Evolutionary conservation across 306 rosid species (phyloP), one percentile per base, ranked within the genome.

Genomic region (Cucurbita moschata): DNA sequence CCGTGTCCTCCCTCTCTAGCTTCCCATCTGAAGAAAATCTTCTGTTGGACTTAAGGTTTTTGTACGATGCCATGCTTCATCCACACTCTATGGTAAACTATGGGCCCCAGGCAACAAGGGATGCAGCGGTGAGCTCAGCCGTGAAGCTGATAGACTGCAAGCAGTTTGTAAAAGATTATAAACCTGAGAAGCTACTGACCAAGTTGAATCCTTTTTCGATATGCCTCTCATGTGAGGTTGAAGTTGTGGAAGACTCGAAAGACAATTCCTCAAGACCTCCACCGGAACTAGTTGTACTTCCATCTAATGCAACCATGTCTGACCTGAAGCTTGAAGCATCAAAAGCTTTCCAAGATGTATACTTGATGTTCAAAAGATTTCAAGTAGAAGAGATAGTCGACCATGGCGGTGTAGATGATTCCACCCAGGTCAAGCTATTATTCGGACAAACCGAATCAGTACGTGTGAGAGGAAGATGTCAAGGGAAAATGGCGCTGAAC

Each of bases 131-230:
- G 73, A 82, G 81, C 81, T 84, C 94, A 8, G 91, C 92, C 40
- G 85, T 85, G 66, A 94, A 89, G 77, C 92, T 94, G 73, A 82
- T 94, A 52, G 97, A 94, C 85, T 94, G 97, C 95, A 94, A 94
- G 87, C 98, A 94, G 85, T 94, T 90, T 76, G 86, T 89, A 52
- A 94, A 90, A 84, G 85, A 84, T 78, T 94, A 86, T 77, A 75
- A 62, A 67, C 83, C 84, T 19, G 92, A 87, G 72, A 75, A 51
- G 61, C 72, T 75, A 75, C 18, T 77, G 10, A 77, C 77, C 11
- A 65, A 74, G 47, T 75, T 81, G 56, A 83, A 78, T 64, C 73
- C 79, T 37, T 38, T 75, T 14, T 66, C 73, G 37, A 77, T 83
- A 35, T 77, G 82, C 63, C 70, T 94, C 76, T 80, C 82, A 16